Evolutionary conservation across 495 filamentous ascomycete species (phyloP), one percentile per base, ranked within the genome.

Genomic region (Neurospora sp.): DNA sequence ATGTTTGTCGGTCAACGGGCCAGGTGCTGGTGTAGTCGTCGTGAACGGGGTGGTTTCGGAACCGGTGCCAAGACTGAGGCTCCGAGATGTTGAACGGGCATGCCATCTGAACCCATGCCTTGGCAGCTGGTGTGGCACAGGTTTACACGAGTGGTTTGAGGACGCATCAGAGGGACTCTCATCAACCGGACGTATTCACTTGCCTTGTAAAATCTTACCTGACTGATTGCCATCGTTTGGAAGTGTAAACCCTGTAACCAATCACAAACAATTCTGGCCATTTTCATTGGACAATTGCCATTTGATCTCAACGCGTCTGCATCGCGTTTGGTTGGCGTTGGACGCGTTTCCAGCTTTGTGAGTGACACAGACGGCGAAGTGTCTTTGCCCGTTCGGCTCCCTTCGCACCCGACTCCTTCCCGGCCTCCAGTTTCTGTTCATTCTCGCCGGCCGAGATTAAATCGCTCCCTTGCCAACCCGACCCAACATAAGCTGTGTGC

Each of bases 271-370:
- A 72, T 31, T 31, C 27, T 1, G 27, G 27, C 27, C 27, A 3
- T 31, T 31, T 48, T 59, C 5, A 77, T 77, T 75, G 75, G 77
- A 7, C 74, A 74, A 76, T 70, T 27, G 8, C 27, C 61, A 69
- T 76, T 75, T 72, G 73, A 68, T 27, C 65, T 53, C 22, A 35
- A n/a, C 76, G 75, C 75, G 76, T 75, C 68, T 69, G 70, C 71
- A 68, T 73, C 77, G 75, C 74, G 77, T 74, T n/a, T 8, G 10
- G 70, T 40, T 75, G 72, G 77, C 73, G 74, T 70, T 45, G 40
- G 74, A 75, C 77, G 77, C 77, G 74, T 74, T 70, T 72, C 71
- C 70, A 71, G 44, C 45, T 69, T 65, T 48, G 53, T 48, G 53
- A 44, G 27, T 41, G 59, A 39, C 72, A 70, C n/a, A 71, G 53